These are phyloP conservation scores for Chlorociboria aeruginascens DNA, from an alignment of 495 filamentous ascomycete genomes.

Conservation along the genomic window DNA sequence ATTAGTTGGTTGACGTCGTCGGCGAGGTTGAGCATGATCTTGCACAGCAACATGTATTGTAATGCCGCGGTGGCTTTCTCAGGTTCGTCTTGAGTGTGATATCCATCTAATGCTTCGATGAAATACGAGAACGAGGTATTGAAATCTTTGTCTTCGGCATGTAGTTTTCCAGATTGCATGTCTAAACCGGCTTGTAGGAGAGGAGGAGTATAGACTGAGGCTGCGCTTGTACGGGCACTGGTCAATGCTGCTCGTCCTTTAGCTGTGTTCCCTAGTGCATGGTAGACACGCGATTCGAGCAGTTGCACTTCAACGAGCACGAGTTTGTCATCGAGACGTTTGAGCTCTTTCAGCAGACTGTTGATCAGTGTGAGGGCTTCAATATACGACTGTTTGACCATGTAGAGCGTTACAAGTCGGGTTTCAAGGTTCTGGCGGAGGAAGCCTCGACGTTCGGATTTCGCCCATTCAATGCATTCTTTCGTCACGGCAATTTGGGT, in stretches of 20 bases:
- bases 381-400: slow-evolving; percentile 93
- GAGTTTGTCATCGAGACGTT: slow-evolving; percentile 96
- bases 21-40: slow-evolving; percentile 96
- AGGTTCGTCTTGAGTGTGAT: slow-evolving; percentile 81
- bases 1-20: slow-evolving; percentile 92
- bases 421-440: slow-evolving; percentile 97
- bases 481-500: slow-evolving; percentile 88
- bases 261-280: slow-evolving; percentile 89
- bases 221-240: slow-evolving; percentile 84
- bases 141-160: slow-evolving; percentile 98
- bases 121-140: slow-evolving; percentile 98
- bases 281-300: slow-evolving; percentile 91
- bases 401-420: slow-evolving; percentile 83
- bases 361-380: slow-evolving; percentile 96
- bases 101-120: slow-evolving; percentile 95
- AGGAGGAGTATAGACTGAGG: slow-evolving; percentile 93
- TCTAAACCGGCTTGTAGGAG: slow-evolving; percentile 91
- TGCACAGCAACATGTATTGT: slow-evolving; percentile 99
- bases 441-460: slow-evolving; percentile 84
- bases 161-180: slow-evolving; percentile 97
- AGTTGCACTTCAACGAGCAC: slow-evolving; percentile 98
- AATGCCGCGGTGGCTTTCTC: slow-evolving; percentile 78
- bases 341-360: slow-evolving; percentile 84
- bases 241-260: slow-evolving; percentile 95
- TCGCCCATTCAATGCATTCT: slow-evolving; percentile 98